phyloP scores from a whole-genome alignment of 305 asterid species.

The Fraxinus angustifolia region DNA sequence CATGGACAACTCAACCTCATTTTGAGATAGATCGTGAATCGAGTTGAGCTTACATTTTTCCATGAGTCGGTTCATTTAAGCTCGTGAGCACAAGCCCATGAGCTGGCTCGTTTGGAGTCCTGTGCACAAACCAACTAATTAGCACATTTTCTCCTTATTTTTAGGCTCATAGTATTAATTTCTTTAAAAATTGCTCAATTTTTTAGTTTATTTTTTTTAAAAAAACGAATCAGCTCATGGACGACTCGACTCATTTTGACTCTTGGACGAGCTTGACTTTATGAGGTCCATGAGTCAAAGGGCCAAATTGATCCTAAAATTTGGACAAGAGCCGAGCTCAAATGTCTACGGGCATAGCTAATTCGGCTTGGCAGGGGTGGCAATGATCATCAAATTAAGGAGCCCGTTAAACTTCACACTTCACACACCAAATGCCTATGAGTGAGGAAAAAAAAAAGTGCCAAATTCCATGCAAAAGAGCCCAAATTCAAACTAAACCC shows the following conservation, averaged over 20 bases:
- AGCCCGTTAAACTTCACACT: background rate
- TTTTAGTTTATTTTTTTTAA: no score
- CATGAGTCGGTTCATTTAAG: background rate
- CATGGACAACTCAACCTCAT: background rate
- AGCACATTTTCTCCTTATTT: background rate
- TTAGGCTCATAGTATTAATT: background rate
- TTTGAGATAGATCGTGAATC: background rate
- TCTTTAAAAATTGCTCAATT: background rate
- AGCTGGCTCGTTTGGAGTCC: background rate
- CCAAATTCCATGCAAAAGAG: background rate
- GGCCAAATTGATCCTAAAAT: background rate
- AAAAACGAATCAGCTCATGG: background rate
- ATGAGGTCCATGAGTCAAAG: background rate
- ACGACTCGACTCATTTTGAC: background rate
- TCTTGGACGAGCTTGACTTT: background rate
- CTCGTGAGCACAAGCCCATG: no score
- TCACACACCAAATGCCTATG: background rate
- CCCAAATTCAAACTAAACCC: background rate
- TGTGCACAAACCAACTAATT: background rate
- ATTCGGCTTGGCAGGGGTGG: background rate
- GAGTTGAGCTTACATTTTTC: background rate
- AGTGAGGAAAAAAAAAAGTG: background rate
- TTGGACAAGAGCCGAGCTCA: background rate
- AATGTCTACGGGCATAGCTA: background rate
- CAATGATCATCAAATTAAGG: background rate